Conservation (phyloP, 148 eudicot genomes). For the Rhododendron ferrugineum region DNA sequence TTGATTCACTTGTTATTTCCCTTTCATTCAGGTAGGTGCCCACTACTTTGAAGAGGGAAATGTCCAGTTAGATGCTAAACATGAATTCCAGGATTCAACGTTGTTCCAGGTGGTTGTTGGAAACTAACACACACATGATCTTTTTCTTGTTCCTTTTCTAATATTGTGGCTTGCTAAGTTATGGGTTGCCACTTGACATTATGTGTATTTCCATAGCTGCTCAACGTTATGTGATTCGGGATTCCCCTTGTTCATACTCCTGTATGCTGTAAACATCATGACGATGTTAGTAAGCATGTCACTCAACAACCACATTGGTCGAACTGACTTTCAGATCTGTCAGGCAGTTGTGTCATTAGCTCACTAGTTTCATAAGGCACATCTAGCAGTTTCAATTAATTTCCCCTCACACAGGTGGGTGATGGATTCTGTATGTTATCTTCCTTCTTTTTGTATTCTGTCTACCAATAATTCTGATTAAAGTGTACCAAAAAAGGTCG, state of each 20-base stretch:
- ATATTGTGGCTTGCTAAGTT: background rate
- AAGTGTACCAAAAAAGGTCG: background rate
- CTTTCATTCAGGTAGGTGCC: slow-evolving; percentile 68
- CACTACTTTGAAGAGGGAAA: slow-evolving; percentile 99
- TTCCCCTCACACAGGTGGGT: background rate
- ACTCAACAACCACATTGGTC: background rate
- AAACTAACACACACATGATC: background rate
- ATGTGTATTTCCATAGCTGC: background rate
- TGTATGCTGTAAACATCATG: background rate
- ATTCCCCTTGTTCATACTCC: background rate
- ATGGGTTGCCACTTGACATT: background rate
- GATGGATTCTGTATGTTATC: background rate
- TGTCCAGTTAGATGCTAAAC: slow-evolving; percentile 91
- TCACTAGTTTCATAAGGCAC: background rate
- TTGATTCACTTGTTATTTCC: slow-evolving; percentile 4
- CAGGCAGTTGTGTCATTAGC: background rate
- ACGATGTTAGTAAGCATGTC: background rate
- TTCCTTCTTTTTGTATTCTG: background rate
- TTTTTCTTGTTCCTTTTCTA: background rate
- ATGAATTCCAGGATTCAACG: slow-evolving; percentile 87
- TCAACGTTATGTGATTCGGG: background rate
- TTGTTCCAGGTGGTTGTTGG: slow-evolving; percentile 59
- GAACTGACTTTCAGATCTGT: background rate
- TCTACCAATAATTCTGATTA: background rate
- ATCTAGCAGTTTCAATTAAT: background rate